Percentiles rank a stretch among this genome's conserved stretches.
phyloP scores from a whole-genome alignment of 202 grass and related monocot species.

The Carex arenaria region DNA sequence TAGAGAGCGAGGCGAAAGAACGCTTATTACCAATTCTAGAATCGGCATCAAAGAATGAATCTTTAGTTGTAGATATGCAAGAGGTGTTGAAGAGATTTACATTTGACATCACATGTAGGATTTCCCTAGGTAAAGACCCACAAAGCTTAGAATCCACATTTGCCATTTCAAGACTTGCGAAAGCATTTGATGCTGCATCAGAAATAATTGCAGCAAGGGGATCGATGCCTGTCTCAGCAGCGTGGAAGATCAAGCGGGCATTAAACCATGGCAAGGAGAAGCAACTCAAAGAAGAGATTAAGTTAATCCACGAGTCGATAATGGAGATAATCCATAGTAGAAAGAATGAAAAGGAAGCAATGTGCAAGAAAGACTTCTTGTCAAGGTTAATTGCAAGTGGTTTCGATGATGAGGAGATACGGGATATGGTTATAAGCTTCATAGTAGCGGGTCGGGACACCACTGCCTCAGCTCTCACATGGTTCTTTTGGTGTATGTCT shows the following conservation, averaged over 20 bases:
- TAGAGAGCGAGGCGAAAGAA: slow-evolving; percentile 13
- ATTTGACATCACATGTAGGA: slow-evolving; percentile 67
- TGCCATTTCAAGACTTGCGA: slow-evolving; percentile 40
- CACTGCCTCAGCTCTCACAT: slow-evolving; percentile 76
- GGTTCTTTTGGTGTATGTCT: slow-evolving; percentile 89
- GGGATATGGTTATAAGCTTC: slow-evolving; percentile 97
- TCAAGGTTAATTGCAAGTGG: slow-evolving; percentile 72
- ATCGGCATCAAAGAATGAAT: slow-evolving; percentile 22
- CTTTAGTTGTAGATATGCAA: slow-evolving; percentile 54
- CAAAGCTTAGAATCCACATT: slow-evolving; percentile 45
- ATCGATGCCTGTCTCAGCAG: slow-evolving; percentile 53
- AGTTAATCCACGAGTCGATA: slow-evolving; percentile 52
- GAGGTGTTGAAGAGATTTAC: slow-evolving; percentile 66
- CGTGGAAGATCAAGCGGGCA: slow-evolving; percentile 70
- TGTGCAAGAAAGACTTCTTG: slow-evolving; percentile 45
- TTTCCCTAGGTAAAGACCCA: slow-evolving; percentile 62
- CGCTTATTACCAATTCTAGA: slow-evolving; percentile 44
- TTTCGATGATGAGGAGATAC: slow-evolving; percentile 59
- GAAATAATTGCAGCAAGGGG: slow-evolving; percentile 59
- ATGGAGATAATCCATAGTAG: slow-evolving; percentile 49
- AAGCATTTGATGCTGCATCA: slow-evolving; percentile 58
- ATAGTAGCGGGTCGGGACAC: slow-evolving; percentile 87
- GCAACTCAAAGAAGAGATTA: slow-evolving; percentile 42
- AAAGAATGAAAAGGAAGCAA: slow-evolving; percentile 7
- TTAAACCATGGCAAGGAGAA: slow-evolving; percentile 52